Conservation (phyloP, 2,329 filamentous ascomycete genomes). For the Aspergillus sp. region DNA sequence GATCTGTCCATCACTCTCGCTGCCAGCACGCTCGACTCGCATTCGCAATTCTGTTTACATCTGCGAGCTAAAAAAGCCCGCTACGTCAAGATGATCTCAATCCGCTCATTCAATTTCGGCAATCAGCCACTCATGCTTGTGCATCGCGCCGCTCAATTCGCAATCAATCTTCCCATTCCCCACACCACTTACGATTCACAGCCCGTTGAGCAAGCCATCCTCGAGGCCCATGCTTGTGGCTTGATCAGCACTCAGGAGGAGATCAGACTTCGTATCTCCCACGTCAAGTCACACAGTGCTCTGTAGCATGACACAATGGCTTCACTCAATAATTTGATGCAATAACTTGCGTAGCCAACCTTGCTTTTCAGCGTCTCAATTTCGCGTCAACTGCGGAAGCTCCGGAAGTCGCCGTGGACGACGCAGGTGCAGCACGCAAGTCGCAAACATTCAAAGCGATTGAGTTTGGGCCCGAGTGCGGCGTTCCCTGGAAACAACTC, state of each 20-base stretch:
- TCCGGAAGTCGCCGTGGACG: too few relatives aligned
- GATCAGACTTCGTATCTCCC: too few relatives aligned
- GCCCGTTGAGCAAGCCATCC: not conserved
- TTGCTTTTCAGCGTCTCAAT: not conserved
- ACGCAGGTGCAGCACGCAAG: too few relatives aligned
- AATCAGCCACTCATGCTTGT: constrained; percentile 1
- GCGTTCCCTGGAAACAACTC: not conserved
- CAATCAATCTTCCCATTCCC: not conserved
- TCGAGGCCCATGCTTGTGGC: not conserved
- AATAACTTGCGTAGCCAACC: too few relatives aligned
- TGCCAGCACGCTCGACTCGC: too few relatives aligned
- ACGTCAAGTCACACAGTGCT: not conserved
- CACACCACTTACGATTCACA: constrained; percentile 2
- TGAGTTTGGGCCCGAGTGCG: not conserved
- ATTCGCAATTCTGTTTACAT: not conserved
- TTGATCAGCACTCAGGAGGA: not conserved
- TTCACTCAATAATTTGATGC: too few relatives aligned
- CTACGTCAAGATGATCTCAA: constrained; percentile 8
- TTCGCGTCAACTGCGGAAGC: not conserved
- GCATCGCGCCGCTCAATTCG: not conserved
- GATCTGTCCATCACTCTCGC: not conserved
- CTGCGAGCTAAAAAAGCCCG: not conserved
- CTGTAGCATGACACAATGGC: not conserved
- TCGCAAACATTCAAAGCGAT: not conserved
- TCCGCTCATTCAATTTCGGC: not conserved